These are phyloP conservation scores for Penicillium nucicola DNA, from an alignment of 495 filamentous ascomycete genomes.

Conservation along the genomic window DNA sequence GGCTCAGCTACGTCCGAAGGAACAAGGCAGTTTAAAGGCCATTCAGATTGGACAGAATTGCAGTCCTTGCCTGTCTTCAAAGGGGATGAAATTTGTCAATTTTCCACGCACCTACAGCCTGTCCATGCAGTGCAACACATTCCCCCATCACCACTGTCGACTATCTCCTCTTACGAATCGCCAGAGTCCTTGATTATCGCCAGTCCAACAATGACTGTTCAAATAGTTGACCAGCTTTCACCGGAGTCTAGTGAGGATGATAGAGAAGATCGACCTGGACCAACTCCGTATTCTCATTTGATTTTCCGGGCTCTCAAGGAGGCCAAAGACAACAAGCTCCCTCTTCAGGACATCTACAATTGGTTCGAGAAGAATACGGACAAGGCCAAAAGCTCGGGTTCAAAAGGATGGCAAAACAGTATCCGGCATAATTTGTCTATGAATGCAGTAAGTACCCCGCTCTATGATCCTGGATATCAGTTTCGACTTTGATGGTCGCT, in stretches of 20 bases:
- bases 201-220: constrained; percentile 10
- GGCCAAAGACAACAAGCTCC: constrained; percentile 61
- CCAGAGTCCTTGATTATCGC: constrained; percentile 3
- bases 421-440: constrained; percentile 96
- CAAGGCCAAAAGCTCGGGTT: constrained; percentile 60
- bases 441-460: constrained; percentile 70
- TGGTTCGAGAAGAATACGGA: constrained; percentile 85
- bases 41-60: neutral
- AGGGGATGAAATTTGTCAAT: neutral
- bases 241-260: constrained; percentile 15
- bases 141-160: constrained; percentile 22
- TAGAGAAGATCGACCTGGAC: constrained; percentile 34
- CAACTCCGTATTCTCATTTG: constrained; percentile 77
- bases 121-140: neutral
- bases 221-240: constrained; percentile 10
- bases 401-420: constrained; percentile 93
- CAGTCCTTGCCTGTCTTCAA: neutral
- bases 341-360: constrained; percentile 81
- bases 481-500: neutral
- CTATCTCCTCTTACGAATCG: constrained; percentile 21
- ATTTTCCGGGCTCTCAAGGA: constrained; percentile 74
- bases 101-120: neutral
- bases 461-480: neutral
- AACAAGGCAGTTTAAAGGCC: neutral
- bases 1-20: neutral